A percentile compares a stretch with the other conserved stretches of the same genome.
These are phyloP conservation scores for Nitzschia palea DNA, from an alignment of 108 stramenopile species.

Conservation along the genomic window DNA sequence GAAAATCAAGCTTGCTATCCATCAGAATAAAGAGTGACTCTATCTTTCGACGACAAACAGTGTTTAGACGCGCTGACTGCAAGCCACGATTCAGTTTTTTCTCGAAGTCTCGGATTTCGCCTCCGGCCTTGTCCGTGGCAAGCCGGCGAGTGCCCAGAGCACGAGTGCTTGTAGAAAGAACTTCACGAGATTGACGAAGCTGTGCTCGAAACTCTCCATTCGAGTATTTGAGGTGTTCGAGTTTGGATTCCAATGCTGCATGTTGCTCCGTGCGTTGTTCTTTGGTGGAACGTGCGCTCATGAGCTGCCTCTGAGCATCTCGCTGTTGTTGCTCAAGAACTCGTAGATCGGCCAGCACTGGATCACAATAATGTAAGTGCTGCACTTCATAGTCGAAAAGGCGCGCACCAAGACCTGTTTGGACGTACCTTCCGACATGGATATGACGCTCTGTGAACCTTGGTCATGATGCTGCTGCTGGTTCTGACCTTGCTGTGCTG, in stretches of 20 bases:
- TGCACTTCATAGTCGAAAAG: not conserved
- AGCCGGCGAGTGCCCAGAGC: conserved; percentile 50
- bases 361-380: not conserved
- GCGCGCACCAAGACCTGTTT: not conserved
- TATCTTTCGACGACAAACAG: conserved; percentile 42
- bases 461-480: conserved; percentile 23
- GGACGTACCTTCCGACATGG: conserved; percentile 36
- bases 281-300: conserved; percentile 50
- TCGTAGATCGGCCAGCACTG: conserved; percentile 76
- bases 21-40: conserved; percentile 42
- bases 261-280: conserved; percentile 58
- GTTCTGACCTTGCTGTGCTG: not conserved
- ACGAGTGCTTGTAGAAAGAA: conserved; percentile 50
- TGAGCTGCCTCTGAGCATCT: conserved; percentile 75
- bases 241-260: conserved; percentile 47
- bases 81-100: conserved; percentile 54
- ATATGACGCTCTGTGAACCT: conserved; percentile 8
- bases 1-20: conserved; percentile 34
- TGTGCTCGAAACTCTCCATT: conserved; percentile 70
- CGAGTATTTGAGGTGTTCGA: conserved; percentile 67
- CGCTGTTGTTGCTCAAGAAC: conserved; percentile 82
- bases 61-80: conserved; percentile 40
- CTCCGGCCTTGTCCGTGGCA: conserved; percentile 35
- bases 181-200: conserved; percentile 46
- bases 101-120: conserved; percentile 58